Base-by-base conservation (phyloP, 129 eudicot genomes). In the Arctium lappa region DNA sequence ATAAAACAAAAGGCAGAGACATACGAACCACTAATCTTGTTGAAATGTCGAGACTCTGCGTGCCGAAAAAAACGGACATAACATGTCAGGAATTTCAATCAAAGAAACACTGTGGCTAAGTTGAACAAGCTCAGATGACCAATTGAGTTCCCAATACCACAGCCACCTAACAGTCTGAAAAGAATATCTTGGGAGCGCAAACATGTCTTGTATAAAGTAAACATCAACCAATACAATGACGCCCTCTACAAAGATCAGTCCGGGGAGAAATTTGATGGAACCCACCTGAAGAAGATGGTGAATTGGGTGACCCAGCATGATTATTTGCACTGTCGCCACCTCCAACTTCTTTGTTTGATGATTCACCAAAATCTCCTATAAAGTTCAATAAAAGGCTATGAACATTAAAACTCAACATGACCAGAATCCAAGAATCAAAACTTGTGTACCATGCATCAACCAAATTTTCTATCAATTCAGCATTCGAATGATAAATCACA, bases 231-330 rank as follows among this genome's bases (percentile, higher is more conserved):
- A 84, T 78, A 91, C 73, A 87, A 88, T 80, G 89, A 86, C 72
- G 94, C 87, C 91, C 92, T 85, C 97, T 93, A 95, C 92, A 94
- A 73, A 93, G 94, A 91, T 86, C 94, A 95, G 89, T 95, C 99
- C 95, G 86, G 87, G 99, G 86, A 90, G 99, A 91, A 93, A 86
- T 82, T 89, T 92, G 94, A 91, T 84, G 90, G 95, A 91, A 95
- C 99, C 99, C 95, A 95, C 99, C 99, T 95, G 99, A 95, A 92
- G 99, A 89, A 38, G 94, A 87, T 84, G 99, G 97, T 92, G 97
- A 91, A 87, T 87, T 78, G 88, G 98, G 91, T 83, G 89, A 91
- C 88, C 85, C 91, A 32, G 92, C 91, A 71, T 30, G 86, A 80
- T 12, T 80, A 75, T 90, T 86, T 72, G 93, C 73, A 83, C 89